Conservation (phyloP, 495 filamentous ascomycete species). For the Penicillium alfredii region DNA sequence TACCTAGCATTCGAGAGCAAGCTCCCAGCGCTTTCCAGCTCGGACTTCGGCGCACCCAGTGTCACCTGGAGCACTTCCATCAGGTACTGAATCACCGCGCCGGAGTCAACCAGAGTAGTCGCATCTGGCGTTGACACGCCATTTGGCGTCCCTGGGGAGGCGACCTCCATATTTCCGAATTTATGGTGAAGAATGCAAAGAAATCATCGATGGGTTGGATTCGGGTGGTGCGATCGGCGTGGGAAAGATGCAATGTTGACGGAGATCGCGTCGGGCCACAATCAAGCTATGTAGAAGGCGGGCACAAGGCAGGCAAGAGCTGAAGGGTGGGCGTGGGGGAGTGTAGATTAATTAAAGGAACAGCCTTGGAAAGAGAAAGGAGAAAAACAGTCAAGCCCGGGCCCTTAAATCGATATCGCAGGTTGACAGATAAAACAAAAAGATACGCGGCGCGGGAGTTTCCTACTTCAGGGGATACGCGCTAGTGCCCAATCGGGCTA, state of each 20-base stretch:
- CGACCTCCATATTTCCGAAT: slow-evolving; percentile 44
- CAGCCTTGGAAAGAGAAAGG: slow-evolving; percentile 11
- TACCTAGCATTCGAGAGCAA: slow-evolving; percentile 66
- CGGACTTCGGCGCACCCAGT: slow-evolving; percentile 72
- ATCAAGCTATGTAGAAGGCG: not conserved
- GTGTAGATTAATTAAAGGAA: slow-evolving; percentile 16
- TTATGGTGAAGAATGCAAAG: slow-evolving; percentile 17
- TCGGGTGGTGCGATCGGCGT: slow-evolving; percentile 15
- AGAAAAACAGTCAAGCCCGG: too few relatives aligned
- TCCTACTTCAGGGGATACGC: slow-evolving; percentile 31
- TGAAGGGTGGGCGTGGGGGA: too few relatives aligned
- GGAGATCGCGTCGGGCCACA: slow-evolving; percentile 15
- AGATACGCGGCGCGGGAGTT: slow-evolving; percentile 28
- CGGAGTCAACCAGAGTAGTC: slow-evolving; percentile 48
- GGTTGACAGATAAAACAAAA: slow-evolving; percentile 13
- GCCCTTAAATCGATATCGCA: too few relatives aligned
- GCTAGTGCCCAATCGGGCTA: too few relatives aligned
- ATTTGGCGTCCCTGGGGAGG: slow-evolving; percentile 41
- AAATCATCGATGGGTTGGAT: slow-evolving; percentile 28
- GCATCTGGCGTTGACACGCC: slow-evolving; percentile 38
- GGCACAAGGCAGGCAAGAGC: slow-evolving; percentile 2
- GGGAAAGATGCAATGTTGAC: slow-evolving; percentile 16
- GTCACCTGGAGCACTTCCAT: slow-evolving; percentile 71
- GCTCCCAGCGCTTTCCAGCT: slow-evolving; percentile 75
- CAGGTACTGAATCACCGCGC: slow-evolving; percentile 70